phyloP scores from a whole-genome alignment of 805 yeast species.

The Cyberlindnera samutprakarnensis region DNA sequence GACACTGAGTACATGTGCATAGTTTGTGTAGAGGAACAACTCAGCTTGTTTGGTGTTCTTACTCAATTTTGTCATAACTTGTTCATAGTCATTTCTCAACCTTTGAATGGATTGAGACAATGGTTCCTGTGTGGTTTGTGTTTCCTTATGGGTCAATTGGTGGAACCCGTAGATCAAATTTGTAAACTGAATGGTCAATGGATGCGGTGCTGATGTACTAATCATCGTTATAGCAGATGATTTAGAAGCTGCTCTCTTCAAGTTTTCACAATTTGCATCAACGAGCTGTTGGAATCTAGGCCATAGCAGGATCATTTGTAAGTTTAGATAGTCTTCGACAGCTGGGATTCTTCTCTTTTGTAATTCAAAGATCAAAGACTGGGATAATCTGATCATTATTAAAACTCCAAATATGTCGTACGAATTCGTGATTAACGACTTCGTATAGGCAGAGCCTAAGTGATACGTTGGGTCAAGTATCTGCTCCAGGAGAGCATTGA shows the following conservation, averaged over 20 bases:
- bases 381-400: constrained; percentile 64
- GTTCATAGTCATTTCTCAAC: constrained; percentile 74
- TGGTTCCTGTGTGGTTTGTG: constrained; percentile 49
- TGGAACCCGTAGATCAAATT: constrained; percentile 64
- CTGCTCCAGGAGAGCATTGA: constrained; percentile 38
- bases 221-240: constrained; percentile 23
- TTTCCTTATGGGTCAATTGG: constrained; percentile 36
- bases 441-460: constrained; percentile 42
- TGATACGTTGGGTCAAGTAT: constrained; percentile 48
- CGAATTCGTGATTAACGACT: constrained; percentile 29
- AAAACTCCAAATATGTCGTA: constrained; percentile 77
- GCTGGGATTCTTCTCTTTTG: constrained; percentile 68
- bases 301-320: constrained; percentile 68
- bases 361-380: constrained; percentile 53
- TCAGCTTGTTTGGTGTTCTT: constrained; percentile 53
- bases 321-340: constrained; percentile 60
- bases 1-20: constrained; percentile 22
- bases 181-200: constrained; percentile 74
- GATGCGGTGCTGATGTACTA: constrained; percentile 40
- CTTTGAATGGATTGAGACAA: constrained; percentile 60
- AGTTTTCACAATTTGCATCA: constrained; percentile 68
- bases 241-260: constrained; percentile 40
- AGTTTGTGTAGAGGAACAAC: constrained; percentile 57
- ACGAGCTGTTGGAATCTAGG: constrained; percentile 74
- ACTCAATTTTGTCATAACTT: constrained; percentile 59